These are phyloP conservation scores for Gossypium sturtianum DNA, from an alignment of 345 rosid genomes.

Conservation along the genomic window DNA sequence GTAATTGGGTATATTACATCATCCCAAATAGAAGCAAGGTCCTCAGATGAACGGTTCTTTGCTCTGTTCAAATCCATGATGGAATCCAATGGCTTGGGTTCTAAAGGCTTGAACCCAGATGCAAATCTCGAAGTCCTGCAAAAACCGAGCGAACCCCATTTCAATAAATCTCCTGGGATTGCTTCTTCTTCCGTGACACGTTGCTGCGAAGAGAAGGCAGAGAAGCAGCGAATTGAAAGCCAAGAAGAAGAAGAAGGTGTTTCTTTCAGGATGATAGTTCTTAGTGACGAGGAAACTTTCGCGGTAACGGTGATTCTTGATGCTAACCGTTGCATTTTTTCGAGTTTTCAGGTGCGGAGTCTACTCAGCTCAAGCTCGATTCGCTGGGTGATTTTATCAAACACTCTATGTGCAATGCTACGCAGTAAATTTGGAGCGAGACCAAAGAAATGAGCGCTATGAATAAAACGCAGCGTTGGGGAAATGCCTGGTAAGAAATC, in stretches of 20 bases:
- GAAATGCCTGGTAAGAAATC: not conserved
- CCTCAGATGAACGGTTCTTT: constrained; percentile 59
- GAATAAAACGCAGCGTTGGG: not conserved
- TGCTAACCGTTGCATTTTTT: constrained; percentile 11
- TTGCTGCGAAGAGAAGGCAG: constrained; percentile 21
- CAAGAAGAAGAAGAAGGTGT: not conserved
- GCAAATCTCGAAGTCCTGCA: constrained; percentile 71
- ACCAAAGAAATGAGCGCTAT: not conserved
- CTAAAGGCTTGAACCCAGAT: constrained; percentile 72
- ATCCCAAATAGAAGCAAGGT: constrained; percentile 80
- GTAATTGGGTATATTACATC: constrained; percentile 39
- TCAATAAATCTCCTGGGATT: constrained; percentile 45
- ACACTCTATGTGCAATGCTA: not conserved
- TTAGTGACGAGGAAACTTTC: constrained; percentile 2
- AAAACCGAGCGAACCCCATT: constrained; percentile 67
- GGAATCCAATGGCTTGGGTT: constrained; percentile 80
- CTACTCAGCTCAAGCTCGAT: not conserved
- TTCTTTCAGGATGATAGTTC: constrained; percentile 5
- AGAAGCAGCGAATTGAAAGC: constrained; percentile 21
- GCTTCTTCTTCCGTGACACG: constrained; percentile 16
- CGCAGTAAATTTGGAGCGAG: not conserved
- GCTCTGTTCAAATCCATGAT: constrained; percentile 77
- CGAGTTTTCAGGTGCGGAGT: not conserved
- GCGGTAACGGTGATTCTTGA: not conserved
- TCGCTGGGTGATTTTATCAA: not conserved